These are phyloP conservation scores for Gossypium ekmanianum DNA, from an alignment of 345 rosid genomes.

Conservation along the genomic window DNA sequence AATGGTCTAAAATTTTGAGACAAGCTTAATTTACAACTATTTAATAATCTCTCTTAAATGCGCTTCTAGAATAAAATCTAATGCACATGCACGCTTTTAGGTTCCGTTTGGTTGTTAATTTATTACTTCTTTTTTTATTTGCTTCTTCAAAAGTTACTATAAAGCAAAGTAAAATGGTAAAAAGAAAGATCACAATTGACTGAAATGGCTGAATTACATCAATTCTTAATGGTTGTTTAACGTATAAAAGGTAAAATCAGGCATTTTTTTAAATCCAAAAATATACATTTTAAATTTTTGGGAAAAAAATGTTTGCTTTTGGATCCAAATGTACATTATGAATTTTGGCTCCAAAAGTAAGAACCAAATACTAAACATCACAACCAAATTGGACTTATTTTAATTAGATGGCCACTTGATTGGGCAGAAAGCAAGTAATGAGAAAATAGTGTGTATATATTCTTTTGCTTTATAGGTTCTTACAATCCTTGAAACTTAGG, in stretches of 20 bases:
- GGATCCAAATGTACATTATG: too few species aligned
- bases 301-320: too few species aligned
- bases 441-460: background rate
- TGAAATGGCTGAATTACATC: background rate
- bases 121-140: background rate
- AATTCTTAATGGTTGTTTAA: background rate
- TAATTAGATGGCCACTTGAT: background rate
- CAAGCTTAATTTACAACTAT: background rate
- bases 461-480: background rate
- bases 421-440: background rate
- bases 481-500: background rate
- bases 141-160: background rate
- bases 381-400: background rate
- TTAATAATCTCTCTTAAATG: background rate
- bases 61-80: background rate
- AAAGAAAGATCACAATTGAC: background rate
- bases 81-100: background rate
- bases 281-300: background rate
- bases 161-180: background rate
- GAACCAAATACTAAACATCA: too few species aligned
- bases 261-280: background rate
- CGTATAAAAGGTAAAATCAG: background rate
- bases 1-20: background rate
- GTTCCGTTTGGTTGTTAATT: background rate
- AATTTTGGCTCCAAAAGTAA: too few species aligned